These are phyloP conservation scores for Chlamydomonas sp. DNA, from an alignment of 139 green algal genomes.

Conservation along the genomic window DNA sequence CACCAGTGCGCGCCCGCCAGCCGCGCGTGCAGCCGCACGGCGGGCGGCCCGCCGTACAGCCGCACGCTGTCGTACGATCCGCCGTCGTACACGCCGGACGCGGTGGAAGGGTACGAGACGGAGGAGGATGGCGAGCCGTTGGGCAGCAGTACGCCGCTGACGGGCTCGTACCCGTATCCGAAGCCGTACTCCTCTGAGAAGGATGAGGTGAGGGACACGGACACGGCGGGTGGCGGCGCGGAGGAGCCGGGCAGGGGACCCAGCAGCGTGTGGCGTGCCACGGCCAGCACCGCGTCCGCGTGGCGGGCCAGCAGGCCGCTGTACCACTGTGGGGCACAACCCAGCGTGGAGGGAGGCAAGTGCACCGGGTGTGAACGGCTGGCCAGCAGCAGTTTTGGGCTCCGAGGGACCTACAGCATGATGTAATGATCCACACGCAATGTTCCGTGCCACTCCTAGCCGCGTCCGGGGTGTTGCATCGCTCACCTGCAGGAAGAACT, in stretches of 20 bases:
- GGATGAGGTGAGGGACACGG: neutral
- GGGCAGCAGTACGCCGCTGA: neutral
- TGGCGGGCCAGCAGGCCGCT: slow-evolving; percentile 55
- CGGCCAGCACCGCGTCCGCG: slow-evolving; percentile 54
- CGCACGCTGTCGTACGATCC: too few relatives aligned
- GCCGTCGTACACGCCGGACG: too few relatives aligned
- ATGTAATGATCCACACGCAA: too few relatives aligned
- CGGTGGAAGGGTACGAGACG: too few relatives aligned
- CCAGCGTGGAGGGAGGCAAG: neutral
- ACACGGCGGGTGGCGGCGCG: too few relatives aligned
- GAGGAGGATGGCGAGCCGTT: neutral
- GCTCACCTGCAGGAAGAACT: slow-evolving; percentile 64
- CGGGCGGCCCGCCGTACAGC: neutral
- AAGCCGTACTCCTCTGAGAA: too few relatives aligned
- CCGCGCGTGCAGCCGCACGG: slow-evolving; percentile 49
- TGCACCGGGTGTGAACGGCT: too few relatives aligned
- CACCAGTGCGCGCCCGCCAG: slow-evolving; percentile 64
- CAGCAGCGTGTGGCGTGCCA: slow-evolving; percentile 30
- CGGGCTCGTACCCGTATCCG: too few relatives aligned
- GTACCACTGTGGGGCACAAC: slow-evolving; percentile 59
- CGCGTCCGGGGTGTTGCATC: too few relatives aligned
- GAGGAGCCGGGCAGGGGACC: neutral
- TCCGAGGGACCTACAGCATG: too few relatives aligned
- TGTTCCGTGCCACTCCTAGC: too few relatives aligned
- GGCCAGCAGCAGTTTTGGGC: too few relatives aligned